Evolutionary conservation across 1,284 basidiomycete species (phyloP).

Genomic region (Apiotrichum domesticum): DNA sequence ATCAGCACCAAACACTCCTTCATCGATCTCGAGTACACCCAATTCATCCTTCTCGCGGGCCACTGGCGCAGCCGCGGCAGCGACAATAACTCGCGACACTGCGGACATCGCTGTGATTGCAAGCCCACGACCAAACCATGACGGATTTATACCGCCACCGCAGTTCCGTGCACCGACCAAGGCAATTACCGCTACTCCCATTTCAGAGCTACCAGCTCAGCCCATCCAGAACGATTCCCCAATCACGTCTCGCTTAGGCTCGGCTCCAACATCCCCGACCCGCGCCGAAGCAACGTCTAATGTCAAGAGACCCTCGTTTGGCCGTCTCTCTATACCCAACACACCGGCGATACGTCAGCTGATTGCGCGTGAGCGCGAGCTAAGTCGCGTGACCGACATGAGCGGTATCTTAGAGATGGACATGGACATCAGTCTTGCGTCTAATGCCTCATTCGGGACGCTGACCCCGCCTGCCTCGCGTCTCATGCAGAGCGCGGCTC

Average conservation of each 20-base stretch:
- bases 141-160: background rate
- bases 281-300: background rate
- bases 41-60: background rate
- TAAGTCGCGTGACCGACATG: background rate
- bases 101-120: background rate
- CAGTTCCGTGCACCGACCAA: background rate
- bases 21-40: background rate
- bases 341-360: slow-evolving; percentile 10
- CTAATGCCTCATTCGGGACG: slow-evolving; percentile 5
- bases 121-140: background rate
- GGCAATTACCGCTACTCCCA: too few species aligned
- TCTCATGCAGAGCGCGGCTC: background rate
- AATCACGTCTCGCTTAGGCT: background rate
- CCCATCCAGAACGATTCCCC: background rate
- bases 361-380: slow-evolving; percentile 5
- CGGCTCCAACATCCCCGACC: background rate
- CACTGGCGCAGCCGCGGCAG: background rate
- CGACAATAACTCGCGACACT: background rate
- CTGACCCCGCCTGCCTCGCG: slow-evolving; percentile 9
- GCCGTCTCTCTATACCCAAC: background rate
- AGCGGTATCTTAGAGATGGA: slow-evolving; percentile 4
- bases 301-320: background rate
- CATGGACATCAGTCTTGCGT: slow-evolving; percentile 10
- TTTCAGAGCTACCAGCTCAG: too few species aligned
- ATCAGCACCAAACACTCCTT: background rate